phyloP scores from a whole-genome alignment of 345 rosid species.

The Brassica juncea region DNA sequence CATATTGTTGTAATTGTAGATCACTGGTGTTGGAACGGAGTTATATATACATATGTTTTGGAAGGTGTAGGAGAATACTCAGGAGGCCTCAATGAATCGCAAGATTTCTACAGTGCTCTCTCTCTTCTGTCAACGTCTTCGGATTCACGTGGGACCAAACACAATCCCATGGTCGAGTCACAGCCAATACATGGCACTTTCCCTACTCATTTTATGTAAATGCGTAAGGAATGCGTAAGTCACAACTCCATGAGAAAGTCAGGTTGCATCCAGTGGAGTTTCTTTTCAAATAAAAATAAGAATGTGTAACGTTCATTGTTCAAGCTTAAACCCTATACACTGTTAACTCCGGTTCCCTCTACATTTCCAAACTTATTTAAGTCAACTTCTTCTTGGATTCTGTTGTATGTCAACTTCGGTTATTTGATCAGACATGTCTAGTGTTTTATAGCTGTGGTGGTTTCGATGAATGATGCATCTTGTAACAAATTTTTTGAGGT shows the following conservation, averaged over 20 bases:
- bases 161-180: constrained; percentile 18
- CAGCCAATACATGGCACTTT: constrained; percentile 28
- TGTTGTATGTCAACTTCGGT: background rate
- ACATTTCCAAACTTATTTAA: constrained; percentile 6
- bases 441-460: background rate
- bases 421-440: constrained; percentile 22
- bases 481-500: background rate
- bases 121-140: constrained; percentile 98
- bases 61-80: constrained; percentile 63
- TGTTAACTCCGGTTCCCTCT: constrained; percentile 2
- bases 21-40: background rate
- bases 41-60: background rate
- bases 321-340: constrained; percentile 4
- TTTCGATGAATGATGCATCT: background rate
- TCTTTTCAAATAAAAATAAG: background rate
- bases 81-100: constrained; percentile 56
- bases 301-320: background rate
- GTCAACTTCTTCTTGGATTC: background rate
- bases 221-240: background rate
- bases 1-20: background rate
- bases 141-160: constrained; percentile 50
- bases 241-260: constrained; percentile 12
- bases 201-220: constrained; percentile 27
- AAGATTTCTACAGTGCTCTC: constrained; percentile 90
- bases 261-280: constrained; percentile 9